Evolutionary conservation across 1,284 basidiomycete genomes (phyloP).

Genomic region (Inonotus hispidus): DNA sequence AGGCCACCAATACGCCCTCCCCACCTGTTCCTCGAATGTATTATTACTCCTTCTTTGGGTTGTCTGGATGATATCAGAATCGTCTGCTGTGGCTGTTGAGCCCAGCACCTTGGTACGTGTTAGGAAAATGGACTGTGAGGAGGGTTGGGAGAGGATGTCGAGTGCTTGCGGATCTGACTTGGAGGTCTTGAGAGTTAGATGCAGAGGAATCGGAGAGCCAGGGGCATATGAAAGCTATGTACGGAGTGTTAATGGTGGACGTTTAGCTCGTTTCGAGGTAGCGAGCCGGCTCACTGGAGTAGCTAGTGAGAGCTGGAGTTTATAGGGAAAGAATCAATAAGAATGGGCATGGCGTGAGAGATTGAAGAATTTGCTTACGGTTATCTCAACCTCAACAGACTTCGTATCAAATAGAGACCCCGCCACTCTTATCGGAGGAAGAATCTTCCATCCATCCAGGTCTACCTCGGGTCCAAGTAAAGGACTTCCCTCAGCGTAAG

Average conservation of each 20-base stretch:
- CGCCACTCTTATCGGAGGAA: constrained; percentile 25
- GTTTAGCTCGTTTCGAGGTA: background rate
- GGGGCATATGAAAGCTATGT: constrained; percentile 42
- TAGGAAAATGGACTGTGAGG: constrained; percentile 30
- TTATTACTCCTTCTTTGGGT: constrained; percentile 39
- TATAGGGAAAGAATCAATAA: background rate
- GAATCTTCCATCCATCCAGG: constrained; percentile 33
- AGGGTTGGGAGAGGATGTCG: constrained; percentile 41
- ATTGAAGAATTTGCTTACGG: constrained; percentile 34
- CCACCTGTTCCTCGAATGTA: constrained; percentile 38
- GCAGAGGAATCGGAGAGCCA: constrained; percentile 45
- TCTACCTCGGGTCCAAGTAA: constrained; percentile 30
- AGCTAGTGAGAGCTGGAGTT: constrained; percentile 43
- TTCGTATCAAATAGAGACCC: constrained; percentile 32
- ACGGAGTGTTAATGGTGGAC: background rate
- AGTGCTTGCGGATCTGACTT: constrained; percentile 40
- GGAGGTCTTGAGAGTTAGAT: constrained; percentile 36
- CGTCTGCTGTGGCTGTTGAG: constrained; percentile 38
- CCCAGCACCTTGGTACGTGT: constrained; percentile 39
- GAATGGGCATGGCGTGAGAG: too few relatives aligned
- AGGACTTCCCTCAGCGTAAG: constrained; percentile 28
- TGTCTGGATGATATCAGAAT: background rate
- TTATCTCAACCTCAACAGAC: constrained; percentile 33
- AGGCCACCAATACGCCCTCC: constrained; percentile 46
- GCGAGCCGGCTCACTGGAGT: constrained; percentile 45